Evolutionary conservation across 1,284 basidiomycete genomes (phyloP), one percentile per base, ranked within the genome.

Genomic region (Rhodofomes roseus): DNA sequence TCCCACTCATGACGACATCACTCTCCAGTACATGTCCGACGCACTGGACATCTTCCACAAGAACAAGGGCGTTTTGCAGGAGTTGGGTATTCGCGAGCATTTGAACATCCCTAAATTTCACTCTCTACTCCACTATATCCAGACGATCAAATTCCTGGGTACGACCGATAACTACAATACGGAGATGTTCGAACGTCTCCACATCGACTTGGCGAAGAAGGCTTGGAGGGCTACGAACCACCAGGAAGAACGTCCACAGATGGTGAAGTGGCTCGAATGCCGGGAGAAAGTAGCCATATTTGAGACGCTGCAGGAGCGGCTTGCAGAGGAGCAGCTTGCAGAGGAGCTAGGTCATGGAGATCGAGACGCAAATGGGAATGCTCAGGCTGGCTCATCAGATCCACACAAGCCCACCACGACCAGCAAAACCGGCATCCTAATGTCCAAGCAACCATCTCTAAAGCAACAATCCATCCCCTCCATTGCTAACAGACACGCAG

Each of bases 41-140:
- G 60, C 68, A 7, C 62, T 73, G 2, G 22, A 62, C 1, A 54
- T 36, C 0, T 73, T 70, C 54, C 70, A 74, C 56, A 18, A 56
- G 2, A 16, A 63, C 52, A 74, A 73, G 60, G 25, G 7, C 27
- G 48, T 63, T 2, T 72, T 75, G 57, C 27, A 67, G 4, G 36
- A 62, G 2, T 50, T 61, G 1, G 64, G 61, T 0, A 57, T 68
- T 1, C 62, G 67, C 2, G 8, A 59, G 2, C 62, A 74, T 36
- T 73, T 76, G 64, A 71, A 73, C 41, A 66, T 73, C 12, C 69
- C 71, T 0, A 73, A 74, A 55, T 25, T 73, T 1, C 69, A 72
- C 53, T 52, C 63, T 0, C 59, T 72, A 11, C 16, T 55, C 1
- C 70, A 73, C 56, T 72, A 73, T 50, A 9, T 65, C 16, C 34